Evolutionary conservation across 352 stramenopile genomes (phyloP).

Genomic region (Peronosclerospora sorghi): DNA sequence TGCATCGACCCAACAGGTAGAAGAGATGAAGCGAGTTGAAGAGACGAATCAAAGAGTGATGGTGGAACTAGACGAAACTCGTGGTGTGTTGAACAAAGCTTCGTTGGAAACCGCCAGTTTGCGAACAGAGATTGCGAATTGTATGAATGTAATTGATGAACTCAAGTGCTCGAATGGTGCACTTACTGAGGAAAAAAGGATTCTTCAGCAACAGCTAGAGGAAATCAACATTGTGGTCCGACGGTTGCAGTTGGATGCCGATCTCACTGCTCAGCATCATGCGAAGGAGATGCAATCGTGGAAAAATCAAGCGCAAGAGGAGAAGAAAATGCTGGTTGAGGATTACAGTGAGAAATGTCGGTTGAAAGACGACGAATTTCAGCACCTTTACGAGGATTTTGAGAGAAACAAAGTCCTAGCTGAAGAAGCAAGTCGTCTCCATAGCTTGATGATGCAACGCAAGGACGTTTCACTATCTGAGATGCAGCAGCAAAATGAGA

Average conservation of each 20-base stretch:
- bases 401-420: slow-evolving; percentile 6
- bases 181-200: slow-evolving; percentile 6
- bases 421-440: slow-evolving; percentile 9
- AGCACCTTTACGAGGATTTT: slow-evolving; percentile 13
- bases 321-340: slow-evolving; percentile 8
- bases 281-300: slow-evolving; percentile 8
- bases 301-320: slow-evolving; percentile 8
- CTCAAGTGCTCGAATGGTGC: slow-evolving; percentile 7
- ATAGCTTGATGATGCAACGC: slow-evolving; percentile 11
- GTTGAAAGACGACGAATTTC: slow-evolving; percentile 12
- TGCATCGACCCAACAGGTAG: slow-evolving; percentile 10
- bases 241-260: slow-evolving; percentile 12
- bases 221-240: slow-evolving; percentile 6
- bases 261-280: slow-evolving; percentile 7
- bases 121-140: slow-evolving; percentile 9
- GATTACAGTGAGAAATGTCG: slow-evolving; percentile 13
- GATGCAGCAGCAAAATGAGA: slow-evolving; percentile 36
- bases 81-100: slow-evolving; percentile 11
- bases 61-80: slow-evolving; percentile 6
- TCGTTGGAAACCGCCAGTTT: slow-evolving; percentile 2
- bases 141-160: slow-evolving; percentile 9
- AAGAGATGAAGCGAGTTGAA: slow-evolving; percentile 12
- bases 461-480: slow-evolving; percentile 20
- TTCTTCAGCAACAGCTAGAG: slow-evolving; percentile 15
- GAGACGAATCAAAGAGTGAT: slow-evolving; percentile 8